Base-by-base conservation (phyloP, 2,329 filamentous ascomycete species). In the Microdochium trichocladiopsis region DNA sequence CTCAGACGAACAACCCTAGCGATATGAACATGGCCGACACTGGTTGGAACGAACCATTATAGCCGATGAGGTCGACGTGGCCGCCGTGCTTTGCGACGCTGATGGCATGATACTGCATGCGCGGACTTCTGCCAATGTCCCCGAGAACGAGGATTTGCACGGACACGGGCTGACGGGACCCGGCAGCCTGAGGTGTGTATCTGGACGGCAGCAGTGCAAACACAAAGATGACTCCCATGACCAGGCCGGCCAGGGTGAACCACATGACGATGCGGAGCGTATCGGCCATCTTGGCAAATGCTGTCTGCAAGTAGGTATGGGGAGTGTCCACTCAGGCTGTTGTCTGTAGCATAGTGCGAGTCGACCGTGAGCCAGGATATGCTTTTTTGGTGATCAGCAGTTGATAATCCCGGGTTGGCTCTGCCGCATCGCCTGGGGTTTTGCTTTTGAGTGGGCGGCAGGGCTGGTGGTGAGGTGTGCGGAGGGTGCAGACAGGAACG, bases 101-200 rank as follows among this genome's bases (percentile, higher is more conserved):
- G 60, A 96, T 75, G 21, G 93, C 93, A 78, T 99, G 94, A 63
- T 99, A 97, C 66, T 97, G 92, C 93, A 99, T 99, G 52, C 94
- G 90, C 49, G 94, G 94, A 66, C 93, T 97, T 47, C 92, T 84
- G 37, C 94, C 94, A 66, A 99, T 92, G 65, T 99, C 94, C 47
- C 94, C 94, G 25, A 99, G 80, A 18, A 99, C 94, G 16, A 99
- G 78, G 50, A 99, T 83, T 69, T 96, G 90, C 45, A 93, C 79
- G 1, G 65, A 66, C 4, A 69, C 65, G 1, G 60, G 58, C 33
- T 60, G 55, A 31, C 57, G 55, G 22, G 59, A 50, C 6, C 54
- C 60, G 5, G 68, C 63, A 2, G 69, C 68, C 33, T 66, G 63
- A 49, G 66, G 66, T 36, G 67, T 58, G 57, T 73, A 72, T 49